phyloP scores from a whole-genome alignment of 2,329 filamentous ascomycete species.

The Dothideomycetidae sp. region DNA sequence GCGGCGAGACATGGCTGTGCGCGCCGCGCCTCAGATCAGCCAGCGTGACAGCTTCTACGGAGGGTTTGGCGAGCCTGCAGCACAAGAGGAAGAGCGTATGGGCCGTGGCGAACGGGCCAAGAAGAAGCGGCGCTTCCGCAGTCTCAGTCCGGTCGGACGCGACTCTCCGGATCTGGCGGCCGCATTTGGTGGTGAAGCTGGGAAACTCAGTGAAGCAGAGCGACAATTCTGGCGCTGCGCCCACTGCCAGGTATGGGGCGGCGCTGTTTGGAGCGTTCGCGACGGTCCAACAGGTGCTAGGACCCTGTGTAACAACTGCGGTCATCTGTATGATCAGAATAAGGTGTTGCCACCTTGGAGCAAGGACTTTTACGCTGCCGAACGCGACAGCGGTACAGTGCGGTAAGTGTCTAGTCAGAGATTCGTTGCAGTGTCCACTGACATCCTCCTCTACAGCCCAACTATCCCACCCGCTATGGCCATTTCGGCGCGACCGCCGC shows the following conservation, averaged over 20 bases:
- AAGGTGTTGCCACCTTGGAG: constrained; percentile 68
- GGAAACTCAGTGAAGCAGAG: constrained; percentile 57
- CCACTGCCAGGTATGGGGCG: constrained; percentile 79
- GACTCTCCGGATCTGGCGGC: constrained; percentile 63
- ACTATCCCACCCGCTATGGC: constrained; percentile 17
- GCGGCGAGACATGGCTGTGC: constrained; percentile 79
- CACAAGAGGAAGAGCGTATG: constrained; percentile 57
- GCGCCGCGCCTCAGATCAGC: constrained; percentile 34
- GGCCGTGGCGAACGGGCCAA: constrained; percentile 84
- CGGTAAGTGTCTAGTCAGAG: background rate
- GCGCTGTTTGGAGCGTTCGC: constrained; percentile 84
- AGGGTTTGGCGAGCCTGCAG: constrained; percentile 22
- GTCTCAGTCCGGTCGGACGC: constrained; percentile 67
- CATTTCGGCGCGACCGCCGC: background rate
- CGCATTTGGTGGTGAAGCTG: constrained; percentile 51
- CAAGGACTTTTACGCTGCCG: constrained; percentile 48
- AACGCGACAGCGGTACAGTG: constrained; percentile 24
- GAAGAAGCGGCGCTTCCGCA: constrained; percentile 86
- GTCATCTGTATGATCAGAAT: constrained; percentile 75
- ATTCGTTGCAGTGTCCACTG: no score
- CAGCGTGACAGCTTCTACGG: constrained; percentile 45
- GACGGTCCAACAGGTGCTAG: constrained; percentile 76
- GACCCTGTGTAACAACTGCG: constrained; percentile 86
- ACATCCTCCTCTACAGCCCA: no score
- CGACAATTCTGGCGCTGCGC: constrained; percentile 71